These are phyloP conservation scores for Exophiala sp. DNA, from an alignment of 2,329 filamentous ascomycete species.

Conservation along the genomic window DNA sequence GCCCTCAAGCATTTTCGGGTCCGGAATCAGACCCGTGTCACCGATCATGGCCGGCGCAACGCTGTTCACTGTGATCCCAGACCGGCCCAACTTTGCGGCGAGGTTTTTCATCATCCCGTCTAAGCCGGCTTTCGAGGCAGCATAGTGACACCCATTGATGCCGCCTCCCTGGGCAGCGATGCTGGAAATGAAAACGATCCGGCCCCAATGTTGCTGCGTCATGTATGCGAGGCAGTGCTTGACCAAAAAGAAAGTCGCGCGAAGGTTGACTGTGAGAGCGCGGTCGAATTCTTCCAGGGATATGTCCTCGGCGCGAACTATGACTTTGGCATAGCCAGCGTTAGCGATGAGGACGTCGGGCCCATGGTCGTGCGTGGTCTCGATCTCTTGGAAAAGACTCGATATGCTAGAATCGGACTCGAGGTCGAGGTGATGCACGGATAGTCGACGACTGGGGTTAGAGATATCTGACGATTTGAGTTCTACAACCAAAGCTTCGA, in stretches of 20 bases:
- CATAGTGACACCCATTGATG: slow-evolving; percentile 57
- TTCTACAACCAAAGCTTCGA: slow-evolving; percentile 43
- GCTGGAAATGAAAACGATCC: slow-evolving; percentile 62
- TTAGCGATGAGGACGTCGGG: slow-evolving; percentile 66
- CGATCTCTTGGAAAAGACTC: no score
- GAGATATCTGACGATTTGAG: no score
- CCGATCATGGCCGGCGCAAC: slow-evolving; percentile 69
- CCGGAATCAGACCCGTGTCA: slow-evolving; percentile 60
- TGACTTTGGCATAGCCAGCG: slow-evolving; percentile 63
- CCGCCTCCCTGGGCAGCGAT: slow-evolving; percentile 62
- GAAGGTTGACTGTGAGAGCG: slow-evolving; percentile 60
- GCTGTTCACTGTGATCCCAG: slow-evolving; percentile 64
- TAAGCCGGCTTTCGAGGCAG: slow-evolving; percentile 59
- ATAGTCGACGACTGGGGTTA: no score
- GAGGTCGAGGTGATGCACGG: no score
- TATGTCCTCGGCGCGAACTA: slow-evolving; percentile 56
- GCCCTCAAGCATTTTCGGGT: slow-evolving; percentile 49
- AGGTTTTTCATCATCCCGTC: slow-evolving; percentile 65
- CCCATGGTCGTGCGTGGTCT: slow-evolving; percentile 49
- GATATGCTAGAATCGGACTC: no score
- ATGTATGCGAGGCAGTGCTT: slow-evolving; percentile 61
- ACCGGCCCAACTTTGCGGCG: slow-evolving; percentile 55
- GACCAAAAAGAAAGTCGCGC: slow-evolving; percentile 59
- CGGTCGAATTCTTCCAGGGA: slow-evolving; percentile 62
- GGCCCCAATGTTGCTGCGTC: slow-evolving; percentile 58